Percentiles rank a stretch among this genome's conserved stretches.
These are phyloP conservation scores for Cutaneotrichosporon sp. DNA, from an alignment of 1,284 basidiomycete genomes.

Conservation along the genomic window DNA sequence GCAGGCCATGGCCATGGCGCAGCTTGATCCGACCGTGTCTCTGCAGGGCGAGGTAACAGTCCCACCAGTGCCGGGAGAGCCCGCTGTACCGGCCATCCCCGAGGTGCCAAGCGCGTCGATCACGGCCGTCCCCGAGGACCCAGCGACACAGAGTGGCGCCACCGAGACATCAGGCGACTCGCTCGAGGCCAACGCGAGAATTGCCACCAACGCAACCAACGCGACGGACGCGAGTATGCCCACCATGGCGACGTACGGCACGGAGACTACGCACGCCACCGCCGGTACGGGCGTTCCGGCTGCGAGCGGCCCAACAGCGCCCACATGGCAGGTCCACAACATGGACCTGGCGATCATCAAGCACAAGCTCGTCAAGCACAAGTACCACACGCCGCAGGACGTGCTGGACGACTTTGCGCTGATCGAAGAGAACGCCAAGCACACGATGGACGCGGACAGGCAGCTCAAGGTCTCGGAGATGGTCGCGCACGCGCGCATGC, in stretches of 20 bases:
- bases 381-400: slow-evolving; percentile 79
- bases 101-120: not conserved
- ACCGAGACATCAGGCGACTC: too few relatives aligned
- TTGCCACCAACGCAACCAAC: not conserved
- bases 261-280: not conserved
- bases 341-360: slow-evolving; percentile 92
- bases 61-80: not conserved
- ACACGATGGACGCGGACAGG: slow-evolving; percentile 66
- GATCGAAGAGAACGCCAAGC: slow-evolving; percentile 81
- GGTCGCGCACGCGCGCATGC: slow-evolving; percentile 78
- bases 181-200: too few relatives aligned
- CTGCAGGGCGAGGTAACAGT: not conserved
- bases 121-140: not conserved
- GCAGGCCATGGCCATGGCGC: not conserved
- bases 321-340: slow-evolving; percentile 53
- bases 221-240: too few relatives aligned
- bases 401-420: slow-evolving; percentile 83
- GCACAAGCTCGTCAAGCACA: slow-evolving; percentile 72
- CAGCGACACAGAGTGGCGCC: not conserved
- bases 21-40: slow-evolving; percentile 1
- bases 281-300: too few relatives aligned
- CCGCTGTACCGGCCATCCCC: not conserved
- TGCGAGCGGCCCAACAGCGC: not conserved
- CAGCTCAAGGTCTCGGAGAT: slow-evolving; percentile 80
- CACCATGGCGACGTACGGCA: not conserved